Evolutionary conservation across 768 basidiomycete genomes (phyloP).

Genomic region (Pleurotus cornucopiae): DNA sequence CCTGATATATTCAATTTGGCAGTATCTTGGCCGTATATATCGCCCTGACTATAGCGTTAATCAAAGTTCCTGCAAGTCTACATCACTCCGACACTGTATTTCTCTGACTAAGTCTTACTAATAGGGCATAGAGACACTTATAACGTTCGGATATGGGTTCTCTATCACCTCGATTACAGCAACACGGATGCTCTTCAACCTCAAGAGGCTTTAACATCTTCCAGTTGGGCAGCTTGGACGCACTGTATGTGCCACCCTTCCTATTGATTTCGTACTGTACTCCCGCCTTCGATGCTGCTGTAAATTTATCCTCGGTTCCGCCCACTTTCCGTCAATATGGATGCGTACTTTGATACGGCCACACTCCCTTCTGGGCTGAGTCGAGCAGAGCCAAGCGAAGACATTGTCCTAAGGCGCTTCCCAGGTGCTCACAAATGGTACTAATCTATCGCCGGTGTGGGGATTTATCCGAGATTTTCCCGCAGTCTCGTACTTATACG

Average conservation of each 20-base stretch:
- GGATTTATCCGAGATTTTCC: neutral
- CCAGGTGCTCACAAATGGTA: no score
- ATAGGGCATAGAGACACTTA: neutral
- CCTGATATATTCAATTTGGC: neutral
- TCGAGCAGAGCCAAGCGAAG: no score
- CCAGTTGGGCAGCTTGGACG: no score
- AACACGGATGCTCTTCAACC: neutral
- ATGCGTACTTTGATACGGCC: no score
- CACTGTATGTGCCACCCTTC: no score
- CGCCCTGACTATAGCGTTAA: neutral
- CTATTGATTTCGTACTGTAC: no score
- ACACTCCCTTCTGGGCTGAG: no score
- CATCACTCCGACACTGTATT: no score
- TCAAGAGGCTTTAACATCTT: neutral
- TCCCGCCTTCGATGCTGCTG: no score
- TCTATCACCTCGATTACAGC: neutral
- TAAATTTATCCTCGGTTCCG: no score
- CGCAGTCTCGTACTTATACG: neutral
- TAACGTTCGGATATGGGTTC: neutral
- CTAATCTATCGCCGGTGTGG: neutral
- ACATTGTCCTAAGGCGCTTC: no score
- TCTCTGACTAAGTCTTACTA: neutral
- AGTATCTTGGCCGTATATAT: neutral
- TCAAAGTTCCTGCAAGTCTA: neutral
- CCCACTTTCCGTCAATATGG: no score